phyloP scores from a whole-genome alignment of 2,329 filamentous ascomycete genomes.

The Botrytis pseudocinerea region DNA sequence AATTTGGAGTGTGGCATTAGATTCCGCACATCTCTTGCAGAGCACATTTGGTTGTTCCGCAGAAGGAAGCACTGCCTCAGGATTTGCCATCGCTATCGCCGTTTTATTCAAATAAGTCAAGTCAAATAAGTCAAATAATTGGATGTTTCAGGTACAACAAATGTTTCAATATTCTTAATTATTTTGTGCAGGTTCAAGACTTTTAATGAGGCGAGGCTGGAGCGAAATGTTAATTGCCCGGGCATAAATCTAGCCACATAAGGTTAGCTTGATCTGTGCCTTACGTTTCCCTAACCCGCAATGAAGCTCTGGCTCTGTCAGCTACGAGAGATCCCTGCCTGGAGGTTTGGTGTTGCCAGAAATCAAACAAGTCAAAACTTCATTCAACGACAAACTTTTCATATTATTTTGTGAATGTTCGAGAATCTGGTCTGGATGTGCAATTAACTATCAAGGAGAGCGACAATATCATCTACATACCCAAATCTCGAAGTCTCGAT shows the following conservation, averaged over 20 bases:
- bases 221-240: conserved; percentile 3
- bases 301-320: conserved; percentile 9
- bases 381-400: background rate
- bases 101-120: conserved; percentile 7
- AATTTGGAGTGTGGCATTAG: conserved; percentile 38
- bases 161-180: conserved; percentile 13
- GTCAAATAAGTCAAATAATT: background rate
- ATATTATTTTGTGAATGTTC: background rate
- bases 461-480: background rate
- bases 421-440: background rate
- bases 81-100: conserved; percentile 25
- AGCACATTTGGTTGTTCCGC: conserved; percentile 16
- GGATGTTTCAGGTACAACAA: conserved; percentile 17
- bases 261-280: conserved; percentile 11
- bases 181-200: conserved; percentile 11
- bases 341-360: conserved; percentile 6
- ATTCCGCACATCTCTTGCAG: conserved; percentile 39
- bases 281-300: conserved; percentile 22
- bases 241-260: conserved; percentile 1
- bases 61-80: conserved; percentile 1
- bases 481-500: conserved; percentile 11
- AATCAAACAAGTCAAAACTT: conserved; percentile 9
- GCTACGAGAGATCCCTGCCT: background rate
- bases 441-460: background rate
- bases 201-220: conserved; percentile 16